Percentiles rank a stretch among this genome's conserved stretches.
Conservation (phyloP, 257 asterid species). For the Eustoma russellianum region DNA sequence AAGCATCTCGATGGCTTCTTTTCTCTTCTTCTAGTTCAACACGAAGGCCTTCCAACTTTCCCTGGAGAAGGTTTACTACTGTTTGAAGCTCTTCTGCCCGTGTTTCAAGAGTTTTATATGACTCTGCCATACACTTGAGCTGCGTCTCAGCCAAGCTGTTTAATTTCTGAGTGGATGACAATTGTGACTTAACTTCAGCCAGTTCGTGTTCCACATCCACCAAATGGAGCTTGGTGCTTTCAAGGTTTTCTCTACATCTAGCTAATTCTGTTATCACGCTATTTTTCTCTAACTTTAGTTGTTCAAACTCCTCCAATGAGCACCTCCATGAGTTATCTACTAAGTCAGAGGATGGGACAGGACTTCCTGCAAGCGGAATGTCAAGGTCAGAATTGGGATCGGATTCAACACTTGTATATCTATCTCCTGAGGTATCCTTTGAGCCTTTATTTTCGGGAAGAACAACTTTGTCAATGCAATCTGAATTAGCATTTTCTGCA, state of each 20-base stretch:
- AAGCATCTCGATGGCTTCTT: constrained; percentile 43
- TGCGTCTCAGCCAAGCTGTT: constrained; percentile 91
- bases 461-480: constrained; percentile 87
- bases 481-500: constrained; percentile 57
- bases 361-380: constrained; percentile 63
- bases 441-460: constrained; percentile 68
- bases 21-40: constrained; percentile 70
- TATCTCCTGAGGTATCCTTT: constrained; percentile 40
- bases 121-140: constrained; percentile 97
- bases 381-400: constrained; percentile 78
- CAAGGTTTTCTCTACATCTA: constrained; percentile 44
- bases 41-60: constrained; percentile 42
- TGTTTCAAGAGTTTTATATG: constrained; percentile 72
- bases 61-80: constrained; percentile 58
- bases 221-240: constrained; percentile 53
- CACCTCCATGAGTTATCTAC: constrained; percentile 59
- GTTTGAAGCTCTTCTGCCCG: constrained; percentile 65
- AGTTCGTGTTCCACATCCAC: constrained; percentile 61
- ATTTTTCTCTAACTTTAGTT: constrained; percentile 68
- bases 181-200: constrained; percentile 73
- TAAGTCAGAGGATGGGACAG: constrained; percentile 72
- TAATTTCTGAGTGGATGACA: constrained; percentile 61
- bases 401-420: constrained; percentile 44
- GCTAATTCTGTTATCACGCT: constrained; percentile 55
- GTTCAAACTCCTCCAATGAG: constrained; percentile 78